phyloP scores from a whole-genome alignment of 352 stramenopile species.

The Phytopythium sindhum region DNA sequence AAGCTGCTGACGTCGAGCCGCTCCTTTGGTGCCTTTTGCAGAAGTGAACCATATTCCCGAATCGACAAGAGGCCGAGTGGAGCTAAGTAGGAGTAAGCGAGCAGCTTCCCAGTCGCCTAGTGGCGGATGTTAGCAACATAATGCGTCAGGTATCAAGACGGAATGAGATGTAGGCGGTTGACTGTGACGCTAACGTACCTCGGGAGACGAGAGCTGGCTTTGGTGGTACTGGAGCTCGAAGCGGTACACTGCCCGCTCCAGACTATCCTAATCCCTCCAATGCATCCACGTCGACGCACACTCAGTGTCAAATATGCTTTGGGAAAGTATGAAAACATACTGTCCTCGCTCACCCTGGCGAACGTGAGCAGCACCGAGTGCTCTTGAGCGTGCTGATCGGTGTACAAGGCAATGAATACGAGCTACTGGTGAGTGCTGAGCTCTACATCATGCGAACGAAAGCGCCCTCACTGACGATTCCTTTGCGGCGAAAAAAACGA shows the following conservation, averaged over 20 bases:
- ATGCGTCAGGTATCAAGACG: background rate
- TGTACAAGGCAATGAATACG: background rate
- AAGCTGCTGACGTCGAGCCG: background rate
- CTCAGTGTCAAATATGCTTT: background rate
- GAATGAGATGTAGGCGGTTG: background rate
- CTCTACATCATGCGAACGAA: background rate
- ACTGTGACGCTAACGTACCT: constrained; percentile 5
- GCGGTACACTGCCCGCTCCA: constrained; percentile 20
- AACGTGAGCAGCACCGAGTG: constrained; percentile 19
- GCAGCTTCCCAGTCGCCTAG: background rate
- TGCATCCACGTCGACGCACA: background rate
- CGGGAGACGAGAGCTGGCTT: constrained; percentile 7
- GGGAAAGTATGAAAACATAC: background rate
- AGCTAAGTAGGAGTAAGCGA: background rate
- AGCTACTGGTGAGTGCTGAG: background rate
- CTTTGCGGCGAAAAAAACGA: constrained; percentile 18
- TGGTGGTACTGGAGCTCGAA: constrained; percentile 32
- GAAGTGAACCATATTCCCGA: background rate
- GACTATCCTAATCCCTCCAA: constrained; percentile 14
- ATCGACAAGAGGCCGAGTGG: constrained; percentile 2
- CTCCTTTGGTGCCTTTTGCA: background rate
- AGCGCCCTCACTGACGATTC: constrained; percentile 24
- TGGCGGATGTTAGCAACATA: background rate
- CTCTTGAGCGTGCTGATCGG: constrained; percentile 19
- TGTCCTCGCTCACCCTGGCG: constrained; percentile 12